These are phyloP conservation scores for Syzygium aqueum DNA, from an alignment of 345 rosid species.

Conservation along the genomic window DNA sequence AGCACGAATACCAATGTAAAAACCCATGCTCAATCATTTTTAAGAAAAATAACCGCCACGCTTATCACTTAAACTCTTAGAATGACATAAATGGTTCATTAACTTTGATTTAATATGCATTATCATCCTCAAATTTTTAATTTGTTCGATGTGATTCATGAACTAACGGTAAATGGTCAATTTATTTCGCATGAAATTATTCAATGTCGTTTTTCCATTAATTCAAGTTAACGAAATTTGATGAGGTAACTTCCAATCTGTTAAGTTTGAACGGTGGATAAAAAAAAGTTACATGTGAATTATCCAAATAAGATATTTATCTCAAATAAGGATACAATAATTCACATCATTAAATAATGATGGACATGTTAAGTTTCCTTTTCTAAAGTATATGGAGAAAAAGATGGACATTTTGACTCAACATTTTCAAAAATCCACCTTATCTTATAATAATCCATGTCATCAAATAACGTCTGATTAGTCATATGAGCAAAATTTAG, in stretches of 20 bases:
- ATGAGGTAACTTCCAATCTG: not conserved
- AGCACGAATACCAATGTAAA: not conserved
- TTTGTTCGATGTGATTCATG: no score
- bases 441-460: not conserved
- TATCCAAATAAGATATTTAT: no score
- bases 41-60: not conserved
- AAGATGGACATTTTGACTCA: not conserved
- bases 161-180: not conserved
- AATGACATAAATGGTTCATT: not conserved
- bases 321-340: not conserved
- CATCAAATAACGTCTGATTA: no score
- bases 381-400: not conserved
- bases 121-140: no score
- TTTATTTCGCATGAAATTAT: no score
- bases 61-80: no score
- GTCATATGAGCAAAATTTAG: not conserved
- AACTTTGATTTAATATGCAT: no score
- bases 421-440: no score
- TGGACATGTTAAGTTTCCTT: not conserved
- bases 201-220: not conserved
- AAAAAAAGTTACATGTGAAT: not conserved
- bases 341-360: no score
- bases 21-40: not conserved
- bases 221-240: not conserved
- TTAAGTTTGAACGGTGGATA: not conserved